Conservation (phyloP, 768 basidiomycete species). For the Cytidiella melzeri region DNA sequence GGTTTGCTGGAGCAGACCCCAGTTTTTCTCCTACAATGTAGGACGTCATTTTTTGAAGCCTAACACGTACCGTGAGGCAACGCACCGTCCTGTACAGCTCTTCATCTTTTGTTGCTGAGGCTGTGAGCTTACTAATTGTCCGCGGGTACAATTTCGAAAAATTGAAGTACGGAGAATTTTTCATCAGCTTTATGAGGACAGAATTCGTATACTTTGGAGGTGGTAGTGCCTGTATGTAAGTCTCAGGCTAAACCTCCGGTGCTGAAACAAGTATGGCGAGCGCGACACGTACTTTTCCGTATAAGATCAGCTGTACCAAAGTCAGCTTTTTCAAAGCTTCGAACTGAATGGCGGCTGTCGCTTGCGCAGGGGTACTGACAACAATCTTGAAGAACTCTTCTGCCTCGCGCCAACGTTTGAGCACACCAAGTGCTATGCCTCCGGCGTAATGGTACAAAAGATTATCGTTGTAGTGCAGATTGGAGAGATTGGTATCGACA, state of each 20-base stretch:
- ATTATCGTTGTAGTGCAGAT: conserved; percentile 73
- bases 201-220: conserved; percentile 72
- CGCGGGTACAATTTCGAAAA: conserved; percentile 66
- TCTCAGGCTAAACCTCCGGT: too few species aligned
- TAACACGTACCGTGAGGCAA: neutral
- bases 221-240: neutral
- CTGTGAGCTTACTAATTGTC: conserved; percentile 37
- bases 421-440: conserved; percentile 56
- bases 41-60: neutral
- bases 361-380: conserved; percentile 39
- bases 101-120: conserved; percentile 49
- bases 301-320: conserved; percentile 70
- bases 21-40: conserved; percentile 54
- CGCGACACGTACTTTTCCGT: conserved; percentile 54
- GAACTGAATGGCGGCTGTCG: conserved; percentile 69
- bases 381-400: conserved; percentile 79
- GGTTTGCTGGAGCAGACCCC: conserved; percentile 63
- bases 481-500: conserved; percentile 53
- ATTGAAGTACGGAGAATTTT: conserved; percentile 56
- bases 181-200: conserved; percentile 52
- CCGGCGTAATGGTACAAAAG: conserved; percentile 82
- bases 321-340: conserved; percentile 83
- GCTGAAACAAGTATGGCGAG: neutral
- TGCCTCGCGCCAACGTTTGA: conserved; percentile 64
- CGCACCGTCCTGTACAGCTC: conserved; percentile 48